Evolutionary conservation across 768 basidiomycete species (phyloP).

Genomic region (Tylopilus intermedius): DNA sequence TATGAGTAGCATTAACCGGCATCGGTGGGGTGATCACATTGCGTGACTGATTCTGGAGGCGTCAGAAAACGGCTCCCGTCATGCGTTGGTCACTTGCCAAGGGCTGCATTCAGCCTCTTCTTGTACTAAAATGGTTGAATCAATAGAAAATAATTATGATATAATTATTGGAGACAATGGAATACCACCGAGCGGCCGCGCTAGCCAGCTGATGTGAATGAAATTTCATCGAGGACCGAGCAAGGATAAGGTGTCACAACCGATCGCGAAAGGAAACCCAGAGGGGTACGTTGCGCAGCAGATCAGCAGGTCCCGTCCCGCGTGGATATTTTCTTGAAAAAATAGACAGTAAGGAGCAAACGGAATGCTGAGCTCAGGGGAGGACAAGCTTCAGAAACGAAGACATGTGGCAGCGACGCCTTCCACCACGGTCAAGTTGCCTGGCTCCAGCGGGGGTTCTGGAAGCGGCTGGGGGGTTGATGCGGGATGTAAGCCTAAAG

Average conservation of each 20-base stretch:
- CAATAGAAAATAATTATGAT: not conserved
- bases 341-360: slow-evolving; percentile 4
- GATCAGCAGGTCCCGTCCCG: not conserved
- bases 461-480: slow-evolving; percentile 13
- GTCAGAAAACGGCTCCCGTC: slow-evolving; percentile 24
- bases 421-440: slow-evolving; percentile 19
- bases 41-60: slow-evolving; percentile 21
- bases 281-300: not conserved
- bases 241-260: slow-evolving; percentile 5
- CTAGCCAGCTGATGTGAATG: not conserved
- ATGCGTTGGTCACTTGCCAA: slow-evolving; percentile 17
- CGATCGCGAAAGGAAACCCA: not conserved
- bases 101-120: slow-evolving; percentile 5
- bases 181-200: slow-evolving; percentile 14
- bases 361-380: slow-evolving; percentile 13
- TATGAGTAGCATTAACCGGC: slow-evolving; percentile 7
- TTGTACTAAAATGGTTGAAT: slow-evolving; percentile 4
- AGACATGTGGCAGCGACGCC: slow-evolving; percentile 16
- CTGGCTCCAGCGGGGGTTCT: slow-evolving; percentile 12
- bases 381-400: slow-evolving; percentile 6
- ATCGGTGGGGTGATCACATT: slow-evolving; percentile 14
- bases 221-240: slow-evolving; percentile 13
- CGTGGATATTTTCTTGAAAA: not conserved
- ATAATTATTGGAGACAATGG: slow-evolving; percentile 12
- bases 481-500: not conserved